Evolutionary conservation across 2,329 filamentous ascomycete genomes (phyloP), one percentile per base, ranked within the genome.

Genomic region (Epichloe sibirici): DNA sequence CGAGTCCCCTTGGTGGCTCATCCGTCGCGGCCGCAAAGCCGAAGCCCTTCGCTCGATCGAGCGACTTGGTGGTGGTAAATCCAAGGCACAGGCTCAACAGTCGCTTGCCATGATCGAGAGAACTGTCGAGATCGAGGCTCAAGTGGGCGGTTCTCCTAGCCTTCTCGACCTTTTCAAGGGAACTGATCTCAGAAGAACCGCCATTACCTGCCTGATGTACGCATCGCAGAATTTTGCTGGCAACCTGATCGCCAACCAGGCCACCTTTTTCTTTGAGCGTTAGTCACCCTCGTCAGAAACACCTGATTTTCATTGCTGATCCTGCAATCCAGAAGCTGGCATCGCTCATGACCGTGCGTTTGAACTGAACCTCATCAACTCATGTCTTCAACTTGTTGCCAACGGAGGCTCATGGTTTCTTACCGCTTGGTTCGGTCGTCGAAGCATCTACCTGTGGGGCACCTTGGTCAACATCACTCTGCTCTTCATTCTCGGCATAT

Each of bases 241-340:
- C 61, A 82, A 81, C 61, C 61, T 81, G 43, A 81, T 82, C 57
- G 78, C 78, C 60, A 81, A 82, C 62, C 78, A 82, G 61, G 77
- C 78, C 4, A 76, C 77, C 48, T 82, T 76, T 64, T 82, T 82
- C 66, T 82, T 82, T 49, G 62, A 72, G 55, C 65, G 63, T 65
- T 45, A 59, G 61, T 63, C 51, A 25, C 7, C 21, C 12, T 15
- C 2, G 6, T 21, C 17, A 4, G 3, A 34, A 17, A 35, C 17
- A 21, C 6, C 9, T 25, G 17, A 3, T 5, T 1, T 28, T 11
- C 46, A 45, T 46, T 53, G 28, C 46, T 53, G 35, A 49, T 8
- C 3, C 3, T 31, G n/a, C 5, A 31, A 37, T 13, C 37, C 31
- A 56, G 55, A 56, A 40, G 55, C 55, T 28, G 61, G 61, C 21